Percentiles rank a stretch among this genome's conserved stretches.
Conservation (phyloP, 2,329 filamentous ascomycete genomes). For the Acephala macrosclerotiorum region DNA sequence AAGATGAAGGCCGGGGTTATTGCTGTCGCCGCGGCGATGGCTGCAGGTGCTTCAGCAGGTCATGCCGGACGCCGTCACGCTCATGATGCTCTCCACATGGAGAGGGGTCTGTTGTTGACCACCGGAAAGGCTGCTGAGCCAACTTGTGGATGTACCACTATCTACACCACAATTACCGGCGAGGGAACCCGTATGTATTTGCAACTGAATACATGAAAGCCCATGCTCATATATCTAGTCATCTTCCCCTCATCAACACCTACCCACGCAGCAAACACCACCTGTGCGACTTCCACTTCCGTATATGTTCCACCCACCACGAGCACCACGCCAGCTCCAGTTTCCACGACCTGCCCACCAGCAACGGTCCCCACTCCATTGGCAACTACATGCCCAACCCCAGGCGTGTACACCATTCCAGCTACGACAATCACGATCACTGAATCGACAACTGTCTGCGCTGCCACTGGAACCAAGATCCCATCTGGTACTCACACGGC, state of each 20-base stretch:
- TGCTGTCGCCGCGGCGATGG: slow-evolving; percentile 65
- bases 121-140: slow-evolving; percentile 45
- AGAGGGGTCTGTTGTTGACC: slow-evolving; percentile 47
- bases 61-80: slow-evolving; percentile 65
- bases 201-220: slow-evolving; percentile 5
- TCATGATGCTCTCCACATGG: slow-evolving; percentile 65
- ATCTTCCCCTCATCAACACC: slow-evolving; percentile 37
- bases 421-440: slow-evolving; percentile 74
- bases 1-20: slow-evolving; percentile 80
- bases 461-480: slow-evolving; percentile 65
- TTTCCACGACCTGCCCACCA: slow-evolving; percentile 38
- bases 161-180: slow-evolving; percentile 75
- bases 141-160: slow-evolving; percentile 75
- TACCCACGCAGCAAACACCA: slow-evolving; percentile 30
- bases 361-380: slow-evolving; percentile 53
- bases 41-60: slow-evolving; percentile 56
- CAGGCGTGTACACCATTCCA: slow-evolving; percentile 79
- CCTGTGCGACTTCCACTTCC: slow-evolving; percentile 29
- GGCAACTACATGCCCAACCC: slow-evolving; percentile 63
- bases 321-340: slow-evolving; percentile 36
- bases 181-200: slow-evolving; percentile 65
- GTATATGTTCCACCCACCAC: slow-evolving; percentile 21
- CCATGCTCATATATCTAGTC: slow-evolving; percentile 28
- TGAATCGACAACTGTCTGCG: slow-evolving; percentile 72
- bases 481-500: slow-evolving; percentile 71